Evolutionary conservation across 129 eudicot species (phyloP).

Genomic region (Sambucus nigra): DNA sequence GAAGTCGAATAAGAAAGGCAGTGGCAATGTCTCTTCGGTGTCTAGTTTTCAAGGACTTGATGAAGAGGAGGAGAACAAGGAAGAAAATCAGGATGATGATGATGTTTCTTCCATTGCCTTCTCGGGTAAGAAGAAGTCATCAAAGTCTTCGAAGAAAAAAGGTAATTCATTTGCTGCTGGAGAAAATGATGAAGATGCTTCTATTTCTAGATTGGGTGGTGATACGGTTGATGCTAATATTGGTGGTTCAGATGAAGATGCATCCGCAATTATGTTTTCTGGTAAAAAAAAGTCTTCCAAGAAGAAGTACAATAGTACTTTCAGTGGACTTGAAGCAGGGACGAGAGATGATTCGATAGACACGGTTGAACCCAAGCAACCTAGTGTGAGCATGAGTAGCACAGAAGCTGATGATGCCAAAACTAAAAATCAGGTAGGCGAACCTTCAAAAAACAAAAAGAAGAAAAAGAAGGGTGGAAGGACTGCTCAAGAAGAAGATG

Average conservation of each 20-base stretch:
- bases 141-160: slow-evolving; percentile 55
- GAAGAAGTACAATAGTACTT: slow-evolving; percentile 44
- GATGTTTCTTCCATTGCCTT: slow-evolving; percentile 40
- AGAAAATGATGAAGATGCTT: slow-evolving; percentile 40
- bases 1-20: slow-evolving; percentile 48
- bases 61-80: slow-evolving; percentile 21
- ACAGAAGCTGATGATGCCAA: slow-evolving; percentile 26
- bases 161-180: slow-evolving; percentile 31
- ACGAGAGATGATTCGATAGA: slow-evolving; percentile 12
- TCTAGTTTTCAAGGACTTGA: slow-evolving; percentile 27
- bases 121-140: slow-evolving; percentile 63
- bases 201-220: slow-evolving; percentile 39
- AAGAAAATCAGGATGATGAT: slow-evolving; percentile 26
- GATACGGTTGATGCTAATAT: slow-evolving; percentile 23
- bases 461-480: slow-evolving; percentile 88
- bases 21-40: slow-evolving; percentile 31
- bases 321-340: slow-evolving; percentile 24
- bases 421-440: slow-evolving; percentile 23
- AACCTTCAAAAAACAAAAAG: slow-evolving; percentile 70
- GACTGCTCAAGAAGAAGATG: slow-evolving; percentile 81
- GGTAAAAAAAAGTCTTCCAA: slow-evolving; percentile 91
- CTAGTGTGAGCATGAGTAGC: slow-evolving; percentile 15
- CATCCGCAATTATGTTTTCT: slow-evolving; percentile 38
- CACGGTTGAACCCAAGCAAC: slow-evolving; percentile 23
- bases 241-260: slow-evolving; percentile 42